Base-by-base conservation (phyloP, 371 early-diverging fungal species). In the Apophysomyces ossiformis region DNA sequence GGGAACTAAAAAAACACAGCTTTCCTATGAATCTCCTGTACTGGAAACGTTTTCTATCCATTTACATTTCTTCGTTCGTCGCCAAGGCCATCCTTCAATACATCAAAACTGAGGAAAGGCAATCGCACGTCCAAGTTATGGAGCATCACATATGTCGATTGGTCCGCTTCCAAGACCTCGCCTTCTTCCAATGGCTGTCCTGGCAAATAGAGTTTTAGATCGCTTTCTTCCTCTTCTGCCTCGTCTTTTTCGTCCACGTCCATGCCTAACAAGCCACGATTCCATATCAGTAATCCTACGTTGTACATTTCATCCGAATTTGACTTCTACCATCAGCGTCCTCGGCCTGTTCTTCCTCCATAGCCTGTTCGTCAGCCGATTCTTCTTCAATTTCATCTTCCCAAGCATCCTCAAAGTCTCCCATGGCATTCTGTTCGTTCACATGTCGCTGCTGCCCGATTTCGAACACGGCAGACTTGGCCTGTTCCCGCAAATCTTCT, bases 61-160 rank as follows among this genome's bases (percentile, higher is more conserved):
- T 78, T 69, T 77, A 90, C 91, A 37, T 85, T 87, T 62, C 85
- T 90, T 63, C 98, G 85, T 66, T 89, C 89, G 16, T 82, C 84
- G 12, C 96, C 99, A 58, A 96, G 76, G 37, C 87, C 85, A 73
- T 97, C 97, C 46, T 86, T 80, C 56, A 97, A 76, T 64, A 98
- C 80, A 75, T 99, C 99, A 67, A 99, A 98, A 79, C 92, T 92
- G 64, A 99, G 85, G 75, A 97, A 97, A n/a, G 99, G 99, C 93
- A 96, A 95, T 68, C 93, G 89, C 21, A 93, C 92, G 64, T 92
- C 86, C 86, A 99, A 82, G 37, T 86, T 83, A 79, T 97, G 98
- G 64, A 97, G 89, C 97, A 99, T 96, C 64, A 93, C 93, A 80
- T 99, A 99, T 0, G 94, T 93, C 4, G 92, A 90, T 69, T 90